Evolutionary conservation across 108 stramenopile species (phyloP), one percentile per base, ranked within the genome.

Genomic region (Cylindrotheca closterium): DNA sequence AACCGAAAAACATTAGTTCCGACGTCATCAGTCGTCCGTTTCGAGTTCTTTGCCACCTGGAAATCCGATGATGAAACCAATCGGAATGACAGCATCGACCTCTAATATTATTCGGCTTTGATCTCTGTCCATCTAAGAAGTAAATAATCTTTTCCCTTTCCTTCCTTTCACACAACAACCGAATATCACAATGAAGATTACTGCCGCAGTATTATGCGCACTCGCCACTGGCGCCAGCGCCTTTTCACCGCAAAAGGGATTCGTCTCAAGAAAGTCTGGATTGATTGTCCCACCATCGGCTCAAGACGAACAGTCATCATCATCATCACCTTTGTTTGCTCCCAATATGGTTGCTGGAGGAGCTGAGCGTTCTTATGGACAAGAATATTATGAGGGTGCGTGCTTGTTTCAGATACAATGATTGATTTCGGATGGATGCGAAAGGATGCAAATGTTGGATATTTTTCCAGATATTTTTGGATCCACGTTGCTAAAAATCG

Each of bases 321-420:
- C 53, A 18, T 23, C 51, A 2, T 18, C 33, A 42, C 29, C 37
- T 31, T 60, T 58, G 56, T 26, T 63, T 24, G 28, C 60, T 2
- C 61, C 63, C 31, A 68, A 73, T 34, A 84, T 79, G 83, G 83
- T 77, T 42, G 79, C 79, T 12, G 79, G 76, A 25, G 83, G 83
- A 30, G 79, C 79, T 17, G 78, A 79, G 47, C 47, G 55, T 45
- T 60, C 77, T 21, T 65, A 70, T 29, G 71, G 67, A 58, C 69
- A 83, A 49, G 82, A 83, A 60, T 83, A 83, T 42, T 83, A 83
- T 52, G 82, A 83, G 55, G 82, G 82, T 83, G 58, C 27, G 80
- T 69, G 30, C 12, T 46, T 17, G 45, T 12, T 2, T 3, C 24
- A 18, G 29, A 19, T 29, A 65, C 7, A 24, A 19, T 51, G 12